These are phyloP conservation scores for Nemania sp. DNA, from an alignment of 2,329 filamentous ascomycete species.

Conservation along the genomic window DNA sequence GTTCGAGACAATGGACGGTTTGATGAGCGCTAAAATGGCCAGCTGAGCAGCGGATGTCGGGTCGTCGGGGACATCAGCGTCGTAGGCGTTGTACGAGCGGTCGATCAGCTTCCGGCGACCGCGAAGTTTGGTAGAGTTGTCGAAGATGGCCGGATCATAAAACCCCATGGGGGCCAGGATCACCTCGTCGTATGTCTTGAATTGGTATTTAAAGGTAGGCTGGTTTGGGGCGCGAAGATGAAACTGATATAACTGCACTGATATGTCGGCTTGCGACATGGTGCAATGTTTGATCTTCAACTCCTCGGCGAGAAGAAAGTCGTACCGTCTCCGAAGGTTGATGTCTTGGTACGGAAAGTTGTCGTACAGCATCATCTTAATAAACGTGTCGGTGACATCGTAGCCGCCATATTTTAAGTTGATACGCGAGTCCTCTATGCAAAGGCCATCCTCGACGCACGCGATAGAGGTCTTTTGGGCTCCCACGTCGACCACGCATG, in stretches of 20 bases:
- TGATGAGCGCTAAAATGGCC: conserved; percentile 62
- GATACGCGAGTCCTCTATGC: conserved; percentile 89
- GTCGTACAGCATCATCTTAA: conserved; percentile 98
- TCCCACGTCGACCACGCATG: conserved; percentile 94
- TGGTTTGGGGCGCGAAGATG: conserved; percentile 87
- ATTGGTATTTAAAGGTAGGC: conserved; percentile 88
- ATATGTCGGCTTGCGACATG: conserved; percentile 86
- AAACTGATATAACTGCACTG: conserved; percentile 86
- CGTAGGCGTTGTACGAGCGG: conserved; percentile 91
- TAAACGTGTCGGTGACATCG: conserved; percentile 91
- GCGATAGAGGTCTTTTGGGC: conserved; percentile 97
- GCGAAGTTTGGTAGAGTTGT: conserved; percentile 77
- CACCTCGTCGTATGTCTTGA: conserved; percentile 97
- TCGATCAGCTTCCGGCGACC: conserved; percentile 81
- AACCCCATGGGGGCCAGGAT: conserved; percentile 95
- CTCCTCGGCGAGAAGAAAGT: conserved; percentile 92
- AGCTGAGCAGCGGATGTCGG: conserved; percentile 84
- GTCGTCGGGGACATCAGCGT: conserved; percentile 84
- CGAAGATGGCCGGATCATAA: conserved; percentile 86
- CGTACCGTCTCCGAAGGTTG: conserved; percentile 86
- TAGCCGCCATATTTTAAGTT: conserved; percentile 93
- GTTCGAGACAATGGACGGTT: conserved; percentile 59
- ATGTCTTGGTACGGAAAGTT: conserved; percentile 96
- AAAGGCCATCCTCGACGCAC: conserved; percentile 95
- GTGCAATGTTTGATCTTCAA: conserved; percentile 93